Evolutionary conservation across 192 early-diverging fungal genomes (phyloP), one percentile per base, ranked within the genome.

Genomic region (Pecoramyces ruminantium): DNA sequence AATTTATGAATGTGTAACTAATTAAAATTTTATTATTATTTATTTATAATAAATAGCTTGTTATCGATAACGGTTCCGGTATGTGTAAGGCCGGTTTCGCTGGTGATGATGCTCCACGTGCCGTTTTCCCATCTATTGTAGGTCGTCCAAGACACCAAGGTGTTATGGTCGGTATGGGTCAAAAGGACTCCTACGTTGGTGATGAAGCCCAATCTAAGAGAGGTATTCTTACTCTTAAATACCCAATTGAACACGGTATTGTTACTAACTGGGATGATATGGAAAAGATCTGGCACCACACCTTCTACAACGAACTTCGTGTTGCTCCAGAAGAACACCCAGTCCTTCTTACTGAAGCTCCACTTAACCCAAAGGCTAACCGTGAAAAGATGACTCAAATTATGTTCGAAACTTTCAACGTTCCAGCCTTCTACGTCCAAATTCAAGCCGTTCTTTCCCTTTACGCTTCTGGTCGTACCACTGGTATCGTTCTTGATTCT

Each of bases 381-480:
- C 95, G 97, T 85, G 96, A 97, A 86, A 97, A 96, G 93, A 98
- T 97, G 96, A 95, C 94, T 82, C 95, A 99, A 89, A 96, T 99
- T 86, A 97, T 97, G 96, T 99, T 98, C 84, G 97, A 98, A 90
- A 95, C 95, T 83, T 98, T 97, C 92, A 96, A 96, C 86, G 90
- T 92, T 78, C 95, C 95, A 81, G 97, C 95, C 80, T 96, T 98
- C 92, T 99, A 97, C 87, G 96, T 99, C 80, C 90, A 92, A 85
- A 98, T 97, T 87, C 96, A 97, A 79, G 96, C 96, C 79, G 97
- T 97, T 13, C 90, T 99, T 38, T 95, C 97, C 84, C 91, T 97
- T 40, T 97, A 97, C 87, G 95, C 96, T 79, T 96, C 95, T 79
- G 96, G 96, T 85, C 94, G 94, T 91, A 96, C 94, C 84, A 98